phyloP scores from a whole-genome alignment of 169 alveolate genomes.

The Eimeria brunetti region DNA sequence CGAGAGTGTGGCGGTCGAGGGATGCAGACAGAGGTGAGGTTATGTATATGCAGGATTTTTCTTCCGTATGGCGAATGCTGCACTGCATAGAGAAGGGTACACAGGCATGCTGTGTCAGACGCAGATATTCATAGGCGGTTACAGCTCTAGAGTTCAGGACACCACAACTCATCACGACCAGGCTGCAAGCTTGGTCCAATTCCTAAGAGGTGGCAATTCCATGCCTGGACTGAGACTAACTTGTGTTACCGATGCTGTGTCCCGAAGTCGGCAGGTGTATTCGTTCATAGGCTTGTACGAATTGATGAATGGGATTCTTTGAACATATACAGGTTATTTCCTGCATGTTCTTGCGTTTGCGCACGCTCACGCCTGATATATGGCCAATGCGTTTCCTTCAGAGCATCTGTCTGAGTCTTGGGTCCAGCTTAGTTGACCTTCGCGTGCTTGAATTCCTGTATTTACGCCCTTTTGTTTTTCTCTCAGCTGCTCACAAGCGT shows the following conservation, averaged over 20 bases:
- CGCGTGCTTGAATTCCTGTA: neutral
- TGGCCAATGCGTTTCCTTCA: neutral
- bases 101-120: neutral
- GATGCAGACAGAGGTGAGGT: constrained; percentile 56
- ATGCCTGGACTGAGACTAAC: neutral
- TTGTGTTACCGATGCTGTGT: neutral
- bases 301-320: neutral
- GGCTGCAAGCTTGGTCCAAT: neutral
- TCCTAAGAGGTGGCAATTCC: neutral
- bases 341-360: neutral
- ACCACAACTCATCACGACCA: neutral
- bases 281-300: neutral
- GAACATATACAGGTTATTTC: neutral
- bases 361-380: neutral
- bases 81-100: neutral
- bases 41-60: neutral
- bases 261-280: neutral
- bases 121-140: neutral
- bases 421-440: neutral
- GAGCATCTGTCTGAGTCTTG: neutral
- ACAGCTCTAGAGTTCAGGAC: neutral
- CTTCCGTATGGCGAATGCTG: neutral
- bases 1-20: constrained; percentile 42
- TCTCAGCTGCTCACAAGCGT: neutral
- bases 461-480: neutral